Conservation (phyloP, 768 basidiomycete species). For the Tulasnella sp. region DNA sequence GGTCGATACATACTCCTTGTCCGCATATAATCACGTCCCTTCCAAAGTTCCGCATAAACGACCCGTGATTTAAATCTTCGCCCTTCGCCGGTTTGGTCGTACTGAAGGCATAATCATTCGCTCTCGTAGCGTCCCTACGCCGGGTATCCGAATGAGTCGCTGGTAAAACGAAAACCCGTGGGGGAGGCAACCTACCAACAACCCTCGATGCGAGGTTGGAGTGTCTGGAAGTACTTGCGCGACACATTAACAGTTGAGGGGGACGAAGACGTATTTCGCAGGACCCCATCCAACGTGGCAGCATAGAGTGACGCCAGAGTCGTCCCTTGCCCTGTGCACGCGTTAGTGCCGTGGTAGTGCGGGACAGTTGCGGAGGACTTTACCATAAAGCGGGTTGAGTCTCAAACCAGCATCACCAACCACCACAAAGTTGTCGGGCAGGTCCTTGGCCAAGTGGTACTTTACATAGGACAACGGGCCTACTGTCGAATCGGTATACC, state of each 20-base stretch:
- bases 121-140: neutral
- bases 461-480: neutral
- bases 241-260: neutral
- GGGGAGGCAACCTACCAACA: neutral
- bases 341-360: too few relatives aligned
- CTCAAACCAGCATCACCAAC: conserved; percentile 7
- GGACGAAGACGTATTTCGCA: neutral
- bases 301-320: neutral
- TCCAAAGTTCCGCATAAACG: neutral
- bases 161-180: neutral
- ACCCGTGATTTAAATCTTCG: neutral
- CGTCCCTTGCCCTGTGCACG: too few relatives aligned
- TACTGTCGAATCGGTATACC: neutral
- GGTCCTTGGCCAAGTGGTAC: neutral
- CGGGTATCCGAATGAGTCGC: neutral
- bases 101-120: neutral
- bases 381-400: conserved; percentile 6
- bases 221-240: neutral
- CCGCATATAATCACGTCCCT: neutral
- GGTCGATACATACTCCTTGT: neutral
- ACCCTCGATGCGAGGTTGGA: neutral
- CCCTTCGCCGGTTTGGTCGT: neutral
- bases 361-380: neutral
- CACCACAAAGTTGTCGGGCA: conserved; percentile 5
- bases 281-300: neutral